Evolutionary conservation across 2,329 filamentous ascomycete species (phyloP), one percentile per base, ranked within the genome.

Genomic region (Calonectria montana): DNA sequence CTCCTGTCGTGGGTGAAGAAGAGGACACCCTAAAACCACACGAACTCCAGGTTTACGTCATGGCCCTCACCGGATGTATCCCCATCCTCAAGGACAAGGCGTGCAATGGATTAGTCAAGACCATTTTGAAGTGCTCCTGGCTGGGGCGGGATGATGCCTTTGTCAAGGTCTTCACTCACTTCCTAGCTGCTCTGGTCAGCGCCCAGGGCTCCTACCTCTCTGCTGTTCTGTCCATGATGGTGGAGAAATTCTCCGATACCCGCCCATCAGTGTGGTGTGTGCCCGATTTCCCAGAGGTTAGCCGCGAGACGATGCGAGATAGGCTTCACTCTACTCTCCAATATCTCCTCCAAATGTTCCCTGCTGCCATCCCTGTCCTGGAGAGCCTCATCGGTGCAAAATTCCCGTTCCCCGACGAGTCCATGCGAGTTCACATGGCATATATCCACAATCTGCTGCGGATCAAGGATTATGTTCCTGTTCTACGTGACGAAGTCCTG

Each of bases 401-500:
- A 48, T 97, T 97, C 72, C 95, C 95, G 1, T 94, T 91, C 71
- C 88, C 93, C 62, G 92, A 92, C 74, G 94, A 97, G 65, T 91
- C 92, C 4, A 93, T 93, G 73, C 92, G 92, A 75, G 88, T 91
- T n/a, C 95, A 98, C 81, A 90, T 96, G 76, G 91, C 92, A n/a
- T 99, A 97, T 80, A 93, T 98, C 70, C 89, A 93, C 78, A 98
- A 98, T 80, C 86, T 98, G 12, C 86, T 98, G 29, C 90, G 89
- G 70, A 86, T 98, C 39, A 92, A 93, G 65, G 88, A 91, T 61
- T 98, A 98, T 80, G 91, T 93, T 1, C 92, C 94, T 0, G 92
- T 94, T 71, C 85, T 98, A 41, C 92, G 93, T 73, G 91, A 93
- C 9, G 94, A 97, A 73, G 91, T 98, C 27, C 88, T 98, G 74